Base-by-base conservation (phyloP, 2,329 filamentous ascomycete species). In the Fonsecaea nubica region DNA sequence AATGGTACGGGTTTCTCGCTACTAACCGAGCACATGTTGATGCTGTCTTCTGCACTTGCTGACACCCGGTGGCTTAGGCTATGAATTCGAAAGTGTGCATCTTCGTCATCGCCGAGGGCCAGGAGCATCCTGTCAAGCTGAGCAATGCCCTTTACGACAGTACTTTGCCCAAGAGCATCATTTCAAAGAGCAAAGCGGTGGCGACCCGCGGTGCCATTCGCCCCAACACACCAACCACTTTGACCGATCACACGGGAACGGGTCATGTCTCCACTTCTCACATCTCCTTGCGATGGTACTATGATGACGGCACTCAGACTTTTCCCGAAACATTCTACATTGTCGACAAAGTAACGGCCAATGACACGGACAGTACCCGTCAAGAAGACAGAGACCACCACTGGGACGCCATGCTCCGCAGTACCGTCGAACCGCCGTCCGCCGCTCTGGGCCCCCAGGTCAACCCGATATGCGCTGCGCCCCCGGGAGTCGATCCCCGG, bases 271-370 rank as follows among this genome's bases (percentile, higher is more conserved):
- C 66, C 10, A 63, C 42, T 35, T 59, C 66, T 8, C 64, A 58
- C n/a, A 64, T 71, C 33, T 63, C 64, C 6, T 60, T 71, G 18
- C 69, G 69, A 38, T 71, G 69, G 66, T 67, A 67, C 57, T 71
- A 71, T 38, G 69, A 69, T 12, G 53, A 58, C 18, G 69, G 69
- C 8, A 56, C 68, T 5, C 66, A 71, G 56, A 67, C 69, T 1
- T 71, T 69, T 36, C 58, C 63, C 7, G 69, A 71, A 55, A 69
- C 61, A 4, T 71, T 71, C 52, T 62, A 71, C 57, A 63, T 71
- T 30, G 66, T 69, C n/a, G 69, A 71, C n/a, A 35, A 54, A 18
- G 33, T 66, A 8, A 45, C 55, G 59, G n/a, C 18, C 63, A 18
- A 25, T 30, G 32, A 33, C 12, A 40, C 21, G 36, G 6, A 13